Evolutionary conservation across 2,329 filamentous ascomycete species (phyloP), one percentile per base, ranked within the genome.

Genomic region (Neonectria coccinea): DNA sequence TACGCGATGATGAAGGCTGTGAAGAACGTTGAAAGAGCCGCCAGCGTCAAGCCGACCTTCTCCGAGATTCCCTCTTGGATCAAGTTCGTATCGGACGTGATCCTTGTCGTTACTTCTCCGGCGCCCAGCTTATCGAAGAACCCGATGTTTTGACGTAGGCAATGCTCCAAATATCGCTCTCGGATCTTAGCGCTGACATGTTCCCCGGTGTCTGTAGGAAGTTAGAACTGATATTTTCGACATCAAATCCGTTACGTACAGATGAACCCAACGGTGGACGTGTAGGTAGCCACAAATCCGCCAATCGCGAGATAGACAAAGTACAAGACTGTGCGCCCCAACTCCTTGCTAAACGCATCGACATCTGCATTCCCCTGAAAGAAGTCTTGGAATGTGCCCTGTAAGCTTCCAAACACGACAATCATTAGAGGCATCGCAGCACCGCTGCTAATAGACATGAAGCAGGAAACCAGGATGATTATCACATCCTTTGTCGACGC

Each of bases 61-160:
- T 94, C 91, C 0, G 91, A 93, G 41, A 97, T 91, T 59, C 92
- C 93, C 69, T 94, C 92, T 76, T 95, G 93, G 59, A 97, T 88
- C 55, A 94, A 80, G 74, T 95, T 95, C 27, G 91, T 94, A 77
- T 97, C 93, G 7, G 92, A 89, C 0, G 93, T 96, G 71, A 96
- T 94, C 11, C 62, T 50, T 1, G 58, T 64, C 2, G 62, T 56
- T 9, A 80, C 72, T 4, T 79, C 80, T 2, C 79, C 81, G 20
- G 59, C 56, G 33, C 75, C 77, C 8, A 74, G 66, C 25, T 74
- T 69, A 66, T 87, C 85, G 59, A 85, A 86, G 68, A 82, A 83
- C 66, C 78, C 79, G 20, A 86, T 80, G 55, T 86, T 84, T 65
- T 86, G 82, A 2, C 83, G 74, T 5, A 86, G 73, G 1, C 81